phyloP scores from a whole-genome alignment of 2,329 filamentous ascomycete genomes.

The Colletotrichum chlorophyti region DNA sequence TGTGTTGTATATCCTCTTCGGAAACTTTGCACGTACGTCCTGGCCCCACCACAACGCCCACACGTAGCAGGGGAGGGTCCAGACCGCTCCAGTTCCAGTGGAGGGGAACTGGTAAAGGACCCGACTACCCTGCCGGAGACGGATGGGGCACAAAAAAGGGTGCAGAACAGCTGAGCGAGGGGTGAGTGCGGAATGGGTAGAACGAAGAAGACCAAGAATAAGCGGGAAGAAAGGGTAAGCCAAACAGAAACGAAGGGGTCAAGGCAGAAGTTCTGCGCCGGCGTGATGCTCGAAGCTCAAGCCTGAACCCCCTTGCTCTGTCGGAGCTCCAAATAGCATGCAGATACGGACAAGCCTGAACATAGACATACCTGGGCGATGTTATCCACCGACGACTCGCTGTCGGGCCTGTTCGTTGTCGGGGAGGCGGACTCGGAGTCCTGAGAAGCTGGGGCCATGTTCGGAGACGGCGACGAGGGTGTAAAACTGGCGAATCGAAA shows the following conservation, averaged over 20 bases:
- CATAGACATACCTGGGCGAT: slow-evolving; percentile 28
- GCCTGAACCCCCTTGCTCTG: slow-evolving; percentile 9
- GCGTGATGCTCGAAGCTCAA: slow-evolving; percentile 1
- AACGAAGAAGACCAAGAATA: not conserved
- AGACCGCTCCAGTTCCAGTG: slow-evolving; percentile 5
- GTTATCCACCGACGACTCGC: slow-evolving; percentile 26
- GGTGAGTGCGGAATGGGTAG: slow-evolving; percentile 6
- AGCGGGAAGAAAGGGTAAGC: not conserved
- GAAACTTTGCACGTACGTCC: too few species aligned
- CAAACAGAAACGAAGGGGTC: not conserved
- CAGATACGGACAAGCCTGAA: slow-evolving; percentile 21
- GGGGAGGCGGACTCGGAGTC: slow-evolving; percentile 26
- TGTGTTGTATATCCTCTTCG: too few species aligned
- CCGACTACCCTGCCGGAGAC: not conserved
- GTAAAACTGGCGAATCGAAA: slow-evolving; percentile 20
- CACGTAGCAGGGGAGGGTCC: slow-evolving; percentile 1
- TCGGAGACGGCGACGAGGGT: slow-evolving; percentile 19
- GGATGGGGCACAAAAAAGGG: not conserved
- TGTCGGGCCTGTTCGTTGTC: slow-evolving; percentile 23
- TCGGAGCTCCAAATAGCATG: slow-evolving; percentile 1
- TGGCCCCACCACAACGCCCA: slow-evolving; percentile 3
- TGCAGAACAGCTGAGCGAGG: not conserved
- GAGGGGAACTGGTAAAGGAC: not conserved
- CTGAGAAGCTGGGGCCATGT: slow-evolving; percentile 27
- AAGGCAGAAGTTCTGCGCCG: slow-evolving; percentile 11